Percentiles rank a stretch among this genome's conserved stretches.
phyloP scores from a whole-genome alignment of 2,329 filamentous ascomycete species.

The Exophiala phaeomuriformis region DNA sequence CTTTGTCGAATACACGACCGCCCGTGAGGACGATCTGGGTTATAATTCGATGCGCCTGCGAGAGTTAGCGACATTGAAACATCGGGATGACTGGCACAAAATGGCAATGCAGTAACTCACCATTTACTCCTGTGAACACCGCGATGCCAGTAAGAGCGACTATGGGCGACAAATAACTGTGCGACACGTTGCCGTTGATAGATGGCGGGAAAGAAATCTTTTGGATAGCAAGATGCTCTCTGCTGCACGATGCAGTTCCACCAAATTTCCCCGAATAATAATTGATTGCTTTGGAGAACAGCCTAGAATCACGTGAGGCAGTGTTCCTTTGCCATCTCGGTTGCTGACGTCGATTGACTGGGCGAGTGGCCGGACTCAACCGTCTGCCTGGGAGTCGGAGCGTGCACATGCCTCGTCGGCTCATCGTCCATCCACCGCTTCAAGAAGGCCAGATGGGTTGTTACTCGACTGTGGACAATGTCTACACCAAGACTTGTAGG shows the following conservation, averaged over 20 bases:
- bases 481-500: neutral
- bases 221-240: neutral
- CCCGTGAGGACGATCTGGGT: conserved; percentile 88
- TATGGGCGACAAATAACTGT: neutral
- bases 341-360: neutral
- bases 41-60: conserved; percentile 85
- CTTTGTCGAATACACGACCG: conserved; percentile 82
- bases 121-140: conserved; percentile 8
- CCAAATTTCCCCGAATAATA: neutral
- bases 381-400: neutral
- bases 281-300: neutral
- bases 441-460: neutral
- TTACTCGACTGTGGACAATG: neutral
- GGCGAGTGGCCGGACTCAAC: neutral
- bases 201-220: neutral
- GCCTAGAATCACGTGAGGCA: neutral
- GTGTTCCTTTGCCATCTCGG: neutral
- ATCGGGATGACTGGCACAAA: neutral
- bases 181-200: neutral
- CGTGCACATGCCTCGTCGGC: neutral
- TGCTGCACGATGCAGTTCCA: neutral
- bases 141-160: neutral
- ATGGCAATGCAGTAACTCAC: conserved; percentile 3
- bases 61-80: conserved; percentile 11
- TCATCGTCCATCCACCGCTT: neutral